phyloP scores from a whole-genome alignment of 169 alveolate genomes.

The Eimeria brunetti region DNA sequence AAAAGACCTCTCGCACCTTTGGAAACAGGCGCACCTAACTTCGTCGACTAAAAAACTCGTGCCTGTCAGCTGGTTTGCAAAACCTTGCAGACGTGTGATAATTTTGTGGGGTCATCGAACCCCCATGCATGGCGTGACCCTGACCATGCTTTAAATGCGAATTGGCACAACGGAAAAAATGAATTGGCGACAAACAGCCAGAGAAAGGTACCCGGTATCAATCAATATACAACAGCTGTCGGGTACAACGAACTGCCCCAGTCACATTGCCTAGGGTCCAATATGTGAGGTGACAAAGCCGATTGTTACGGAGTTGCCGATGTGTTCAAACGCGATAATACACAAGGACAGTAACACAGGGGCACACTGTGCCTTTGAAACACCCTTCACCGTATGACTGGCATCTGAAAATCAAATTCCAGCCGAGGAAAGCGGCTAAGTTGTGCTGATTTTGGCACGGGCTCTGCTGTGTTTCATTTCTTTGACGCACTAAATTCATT shows the following conservation, averaged over 20 bases:
- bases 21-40: background rate
- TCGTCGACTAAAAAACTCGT: background rate
- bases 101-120: background rate
- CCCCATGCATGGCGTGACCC: background rate
- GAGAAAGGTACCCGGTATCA: background rate
- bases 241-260: background rate
- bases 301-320: background rate
- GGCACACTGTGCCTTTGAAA: background rate
- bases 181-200: background rate
- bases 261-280: background rate
- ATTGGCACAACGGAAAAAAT: background rate
- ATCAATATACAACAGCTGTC: background rate
- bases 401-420: background rate
- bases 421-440: background rate
- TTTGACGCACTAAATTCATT: background rate
- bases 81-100: background rate
- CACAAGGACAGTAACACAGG: background rate
- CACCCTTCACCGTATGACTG: background rate
- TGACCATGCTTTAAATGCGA: background rate
- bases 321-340: background rate
- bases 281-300: background rate
- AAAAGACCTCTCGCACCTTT: background rate
- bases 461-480: background rate
- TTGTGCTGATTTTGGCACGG: background rate
- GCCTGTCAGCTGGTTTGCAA: background rate